Evolutionary conservation across 306 rosid species (phyloP).

Genomic region (Macrotyloma uniflorum): DNA sequence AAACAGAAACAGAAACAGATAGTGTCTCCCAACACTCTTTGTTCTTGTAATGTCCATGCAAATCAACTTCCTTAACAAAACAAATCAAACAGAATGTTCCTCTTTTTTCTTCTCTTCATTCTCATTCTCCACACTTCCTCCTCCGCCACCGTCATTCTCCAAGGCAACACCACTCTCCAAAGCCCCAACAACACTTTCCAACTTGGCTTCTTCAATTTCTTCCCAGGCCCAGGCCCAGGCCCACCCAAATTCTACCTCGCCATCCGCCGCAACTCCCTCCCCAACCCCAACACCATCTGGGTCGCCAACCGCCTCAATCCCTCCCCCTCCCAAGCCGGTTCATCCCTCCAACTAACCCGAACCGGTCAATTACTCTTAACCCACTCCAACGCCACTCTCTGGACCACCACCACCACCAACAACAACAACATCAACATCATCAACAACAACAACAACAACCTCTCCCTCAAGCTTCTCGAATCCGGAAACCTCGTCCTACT

Average conservation of each 20-base stretch:
- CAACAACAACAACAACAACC: background rate
- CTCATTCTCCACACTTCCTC: background rate
- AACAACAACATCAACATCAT: too few relatives aligned
- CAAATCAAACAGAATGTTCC: constrained; percentile 15
- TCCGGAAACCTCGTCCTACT: constrained; percentile 62
- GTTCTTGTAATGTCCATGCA: background rate
- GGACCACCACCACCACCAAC: constrained; percentile 41
- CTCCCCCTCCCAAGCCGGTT: constrained; percentile 1
- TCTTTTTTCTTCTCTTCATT: background rate
- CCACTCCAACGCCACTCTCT: constrained; percentile 43
- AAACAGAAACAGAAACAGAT: too few relatives aligned
- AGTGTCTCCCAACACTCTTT: background rate
- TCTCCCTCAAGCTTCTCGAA: constrained; percentile 39
- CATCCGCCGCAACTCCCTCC: constrained; percentile 54
- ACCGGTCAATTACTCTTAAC: constrained; percentile 54
- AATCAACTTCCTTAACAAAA: background rate
- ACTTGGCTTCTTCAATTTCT: constrained; percentile 57
- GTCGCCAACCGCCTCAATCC: constrained; percentile 70
- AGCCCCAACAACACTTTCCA: constrained; percentile 61
- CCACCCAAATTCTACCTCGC: constrained; percentile 51
- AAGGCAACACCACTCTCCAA: constrained; percentile 43
- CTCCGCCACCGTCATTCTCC: background rate
- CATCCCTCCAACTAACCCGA: constrained; percentile 47
- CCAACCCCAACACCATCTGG: constrained; percentile 60
- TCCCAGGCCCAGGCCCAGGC: background rate